A percentile compares a stretch with the other conserved stretches of the same genome.
phyloP scores from a whole-genome alignment of 106 monocot genomes.

The Agapanthus africanus region DNA sequence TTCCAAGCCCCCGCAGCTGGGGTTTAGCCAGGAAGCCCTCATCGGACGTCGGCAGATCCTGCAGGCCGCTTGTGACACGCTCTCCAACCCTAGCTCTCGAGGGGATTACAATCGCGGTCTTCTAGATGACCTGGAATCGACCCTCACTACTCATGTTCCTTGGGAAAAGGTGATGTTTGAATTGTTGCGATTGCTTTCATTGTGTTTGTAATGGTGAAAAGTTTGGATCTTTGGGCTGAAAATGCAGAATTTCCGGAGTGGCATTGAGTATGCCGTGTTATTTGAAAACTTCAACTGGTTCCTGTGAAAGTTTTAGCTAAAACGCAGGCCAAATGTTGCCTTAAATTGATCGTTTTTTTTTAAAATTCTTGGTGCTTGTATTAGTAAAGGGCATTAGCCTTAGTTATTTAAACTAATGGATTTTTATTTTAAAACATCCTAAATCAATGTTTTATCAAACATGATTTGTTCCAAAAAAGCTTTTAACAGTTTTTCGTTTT shows the following conservation, averaged over 20 bases:
- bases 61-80: constrained; percentile 69
- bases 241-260: background rate
- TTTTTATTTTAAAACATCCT: too few species aligned
- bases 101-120: constrained; percentile 57
- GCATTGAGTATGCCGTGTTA: background rate
- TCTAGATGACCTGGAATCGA: constrained; percentile 43
- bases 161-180: constrained; percentile 62
- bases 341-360: background rate
- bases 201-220: too few species aligned
- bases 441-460: background rate
- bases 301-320: too few species aligned
- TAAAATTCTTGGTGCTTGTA: too few species aligned
- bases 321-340: too few species aligned
- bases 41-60: constrained; percentile 76
- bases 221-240: background rate
- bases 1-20: constrained; percentile 57
- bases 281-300: too few species aligned
- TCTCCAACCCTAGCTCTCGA: constrained; percentile 36
- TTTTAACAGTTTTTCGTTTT: too few species aligned
- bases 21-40: constrained; percentile 76
- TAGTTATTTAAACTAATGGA: too few species aligned
- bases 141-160: constrained; percentile 42
- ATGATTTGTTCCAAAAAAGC: background rate
- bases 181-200: background rate
- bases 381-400: too few species aligned